Evolutionary conservation across 768 basidiomycete species (phyloP).

Genomic region (Tephrocybe sp.): DNA sequence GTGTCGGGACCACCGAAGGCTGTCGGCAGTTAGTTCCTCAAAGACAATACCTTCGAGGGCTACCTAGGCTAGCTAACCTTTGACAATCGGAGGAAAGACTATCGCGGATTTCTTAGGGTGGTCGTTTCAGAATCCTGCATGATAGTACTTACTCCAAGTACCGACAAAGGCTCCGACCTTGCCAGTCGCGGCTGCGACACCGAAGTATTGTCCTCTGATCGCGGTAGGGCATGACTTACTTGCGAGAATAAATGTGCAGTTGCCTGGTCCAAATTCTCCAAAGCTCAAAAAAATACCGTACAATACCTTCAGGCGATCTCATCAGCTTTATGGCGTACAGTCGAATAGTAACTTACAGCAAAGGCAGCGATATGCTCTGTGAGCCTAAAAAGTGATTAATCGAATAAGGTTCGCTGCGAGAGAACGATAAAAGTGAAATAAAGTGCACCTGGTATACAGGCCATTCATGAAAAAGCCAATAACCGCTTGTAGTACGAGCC

Average conservation of each 20-base stretch:
- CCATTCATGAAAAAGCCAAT: slow-evolving; percentile 91
- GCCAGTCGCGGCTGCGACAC: slow-evolving; percentile 82
- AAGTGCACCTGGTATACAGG: slow-evolving; percentile 51
- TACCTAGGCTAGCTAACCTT: slow-evolving; percentile 29
- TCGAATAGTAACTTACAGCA: slow-evolving; percentile 45
- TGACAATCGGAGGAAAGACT: slow-evolving; percentile 69
- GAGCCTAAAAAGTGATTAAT: slow-evolving; percentile 34
- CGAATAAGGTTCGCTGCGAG: neutral
- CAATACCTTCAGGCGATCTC: slow-evolving; percentile 47
- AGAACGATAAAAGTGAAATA: neutral
- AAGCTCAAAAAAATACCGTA: slow-evolving; percentile 90
- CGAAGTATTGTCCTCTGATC: slow-evolving; percentile 82
- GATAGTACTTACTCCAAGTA: slow-evolving; percentile 60
- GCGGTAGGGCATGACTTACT: slow-evolving; percentile 84
- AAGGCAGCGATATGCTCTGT: slow-evolving; percentile 67
- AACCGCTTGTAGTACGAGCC: slow-evolving; percentile 69
- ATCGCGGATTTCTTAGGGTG: neutral
- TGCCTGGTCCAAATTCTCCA: slow-evolving; percentile 88
- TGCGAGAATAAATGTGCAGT: slow-evolving; percentile 73
- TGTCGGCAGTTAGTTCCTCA: slow-evolving; percentile 17
- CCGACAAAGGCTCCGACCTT: slow-evolving; percentile 84
- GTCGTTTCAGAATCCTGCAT: neutral
- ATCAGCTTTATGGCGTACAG: neutral
- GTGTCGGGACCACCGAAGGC: slow-evolving; percentile 56
- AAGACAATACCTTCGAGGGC: too few relatives aligned